Percentiles rank a stretch among this genome's conserved stretches.
Conservation (phyloP, 2,329 filamentous ascomycete genomes). For the Chaetomium globosum region DNA sequence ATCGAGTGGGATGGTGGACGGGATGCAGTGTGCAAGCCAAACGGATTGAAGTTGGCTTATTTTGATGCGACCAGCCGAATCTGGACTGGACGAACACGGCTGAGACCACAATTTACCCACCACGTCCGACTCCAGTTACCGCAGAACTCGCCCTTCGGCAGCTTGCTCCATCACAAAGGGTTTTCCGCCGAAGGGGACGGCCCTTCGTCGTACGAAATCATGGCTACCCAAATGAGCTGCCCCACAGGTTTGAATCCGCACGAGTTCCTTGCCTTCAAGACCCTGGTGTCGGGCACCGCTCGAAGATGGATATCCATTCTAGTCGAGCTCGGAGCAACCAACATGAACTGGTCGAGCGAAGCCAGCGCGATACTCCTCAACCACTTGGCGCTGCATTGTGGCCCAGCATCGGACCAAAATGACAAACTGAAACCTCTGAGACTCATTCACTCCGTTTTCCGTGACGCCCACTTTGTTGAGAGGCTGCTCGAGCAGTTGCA, state of each 20-base stretch:
- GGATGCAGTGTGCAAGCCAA: background rate
- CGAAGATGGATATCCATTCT: slow-evolving; percentile 23
- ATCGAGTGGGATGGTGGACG: background rate
- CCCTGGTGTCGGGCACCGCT: background rate
- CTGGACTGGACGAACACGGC: background rate
- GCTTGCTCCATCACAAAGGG: background rate
- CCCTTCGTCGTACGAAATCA: background rate
- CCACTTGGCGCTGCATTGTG: background rate
- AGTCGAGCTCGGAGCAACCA: slow-evolving; percentile 45
- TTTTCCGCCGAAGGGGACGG: background rate
- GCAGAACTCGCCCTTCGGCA: background rate
- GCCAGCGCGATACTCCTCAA: slow-evolving; percentile 44
- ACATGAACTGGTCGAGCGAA: slow-evolving; percentile 63
- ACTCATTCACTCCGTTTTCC: background rate
- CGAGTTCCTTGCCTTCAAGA: background rate
- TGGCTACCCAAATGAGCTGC: background rate
- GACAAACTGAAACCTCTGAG: background rate
- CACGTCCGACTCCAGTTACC: background rate
- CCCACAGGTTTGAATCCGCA: background rate
- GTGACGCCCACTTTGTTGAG: background rate
- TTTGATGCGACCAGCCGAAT: background rate
- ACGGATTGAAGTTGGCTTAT: background rate
- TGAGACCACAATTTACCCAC: background rate
- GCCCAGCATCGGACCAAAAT: background rate
- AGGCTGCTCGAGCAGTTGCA: background rate